Base-by-base conservation (phyloP, 1,284 basidiomycete genomes). In the Jaminaea rosea region DNA sequence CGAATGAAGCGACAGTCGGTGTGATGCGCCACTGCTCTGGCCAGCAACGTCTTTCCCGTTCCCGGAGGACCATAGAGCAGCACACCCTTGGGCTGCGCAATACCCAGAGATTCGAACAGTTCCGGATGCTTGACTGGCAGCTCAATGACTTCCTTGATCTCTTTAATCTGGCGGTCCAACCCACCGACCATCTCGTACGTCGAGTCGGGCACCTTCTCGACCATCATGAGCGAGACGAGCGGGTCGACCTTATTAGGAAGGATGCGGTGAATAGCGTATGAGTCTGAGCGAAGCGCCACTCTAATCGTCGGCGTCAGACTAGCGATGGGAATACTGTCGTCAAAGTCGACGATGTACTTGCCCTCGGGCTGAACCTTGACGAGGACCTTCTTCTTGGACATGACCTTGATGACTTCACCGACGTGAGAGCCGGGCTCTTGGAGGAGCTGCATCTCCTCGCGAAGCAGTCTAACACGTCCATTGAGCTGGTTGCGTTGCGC, bases 171-270 rank as follows among this genome's bases (percentile, higher is more conserved):
- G 75, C 81, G 89, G 80, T 98, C 93, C 56, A 98, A 82, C 72
- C 93, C 93, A 46, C 93, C 93, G 62, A 98, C 93, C 91, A 97
- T 96, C 77, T 98, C 93, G 77, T 98, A 98, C 31, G 93, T 98
- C 75, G 87, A 90, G 76, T 98, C 93, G 0, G 93, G 93, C 0
- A 97, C 93, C 76, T 98, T 98, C 78, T 98, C 93, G n/a, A 97
- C 93, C 93, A 97, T 96, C 94, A 98, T 73, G 44, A 73, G 63
- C 29, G 69, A 72, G 26, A 73, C 71, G 31, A 73, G 60, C 15
- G 71, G 71, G 55, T 73, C 71, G 34, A 73, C 60, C 62, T 73
- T 73, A 61, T 73, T 73, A 19, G 71, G 71, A 3, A 73, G 56
- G 21, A 73, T 67, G 47, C 70, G 72, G 63, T 73, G 71, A 8